Percentiles rank a stretch among this genome's conserved stretches.
Evolutionary conservation across 768 basidiomycete species (phyloP).

Genomic region (Kwoniella newhampshirensis): DNA sequence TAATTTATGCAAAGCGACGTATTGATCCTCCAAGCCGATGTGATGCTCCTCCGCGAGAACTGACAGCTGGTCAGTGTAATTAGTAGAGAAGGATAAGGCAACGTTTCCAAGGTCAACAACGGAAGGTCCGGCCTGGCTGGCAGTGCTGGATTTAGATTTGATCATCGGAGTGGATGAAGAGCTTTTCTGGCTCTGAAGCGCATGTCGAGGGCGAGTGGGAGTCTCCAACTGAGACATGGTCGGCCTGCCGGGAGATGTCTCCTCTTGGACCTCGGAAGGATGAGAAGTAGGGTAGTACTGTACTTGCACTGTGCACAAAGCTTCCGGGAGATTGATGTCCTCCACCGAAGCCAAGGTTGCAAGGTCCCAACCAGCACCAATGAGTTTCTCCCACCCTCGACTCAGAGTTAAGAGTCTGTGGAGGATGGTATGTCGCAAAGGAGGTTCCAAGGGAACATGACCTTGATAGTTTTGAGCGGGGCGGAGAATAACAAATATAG

Average conservation of each 20-base stretch:
- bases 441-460: constrained; percentile 77
- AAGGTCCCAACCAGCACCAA: constrained; percentile 28
- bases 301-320: constrained; percentile 18
- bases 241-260: neutral
- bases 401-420: constrained; percentile 72
- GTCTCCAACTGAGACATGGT: constrained; percentile 2
- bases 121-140: constrained; percentile 41
- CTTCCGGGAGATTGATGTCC: constrained; percentile 16
- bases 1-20: constrained; percentile 74
- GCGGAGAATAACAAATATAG: constrained; percentile 81
- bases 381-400: constrained; percentile 32
- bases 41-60: constrained; percentile 67
- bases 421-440: constrained; percentile 70
- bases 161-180: neutral
- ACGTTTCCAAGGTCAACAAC: constrained; percentile 49
- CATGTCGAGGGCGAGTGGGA: constrained; percentile 5
- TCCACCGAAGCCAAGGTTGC: constrained; percentile 14
- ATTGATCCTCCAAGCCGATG: constrained; percentile 78
- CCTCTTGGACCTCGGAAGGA: neutral
- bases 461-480: constrained; percentile 94
- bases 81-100: constrained; percentile 57
- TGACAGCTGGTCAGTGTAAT: constrained; percentile 72
- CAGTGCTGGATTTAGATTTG: constrained; percentile 1
- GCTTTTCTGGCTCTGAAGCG: neutral
- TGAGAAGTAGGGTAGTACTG: constrained; percentile 28